phyloP scores from a whole-genome alignment of 768 basidiomycete genomes.

The Panaeolus papilionaceus region DNA sequence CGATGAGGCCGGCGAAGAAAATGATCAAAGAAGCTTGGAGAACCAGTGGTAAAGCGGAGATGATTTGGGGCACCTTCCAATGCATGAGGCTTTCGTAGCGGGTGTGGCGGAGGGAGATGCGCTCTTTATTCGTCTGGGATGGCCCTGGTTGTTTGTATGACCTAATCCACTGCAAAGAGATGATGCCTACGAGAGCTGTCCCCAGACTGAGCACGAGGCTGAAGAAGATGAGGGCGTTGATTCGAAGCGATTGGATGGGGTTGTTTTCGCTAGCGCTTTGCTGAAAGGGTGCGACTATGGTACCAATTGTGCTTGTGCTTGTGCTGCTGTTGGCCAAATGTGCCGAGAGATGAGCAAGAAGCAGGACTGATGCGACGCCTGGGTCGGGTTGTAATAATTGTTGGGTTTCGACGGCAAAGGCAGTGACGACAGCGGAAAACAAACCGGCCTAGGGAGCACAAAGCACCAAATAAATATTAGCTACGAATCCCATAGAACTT shows the following conservation, averaged over 20 bases:
- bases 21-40: slow-evolving; percentile 30
- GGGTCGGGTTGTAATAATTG: slow-evolving; percentile 20
- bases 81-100: slow-evolving; percentile 27
- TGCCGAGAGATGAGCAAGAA: slow-evolving; percentile 13
- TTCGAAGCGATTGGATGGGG: slow-evolving; percentile 11
- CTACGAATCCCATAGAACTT: too few species aligned
- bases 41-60: slow-evolving; percentile 29
- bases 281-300: neutral
- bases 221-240: slow-evolving; percentile 25
- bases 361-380: neutral
- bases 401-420: slow-evolving; percentile 25
- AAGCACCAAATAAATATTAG: neutral
- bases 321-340: neutral
- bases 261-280: neutral
- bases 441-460: slow-evolving; percentile 23
- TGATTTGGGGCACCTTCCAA: slow-evolving; percentile 30
- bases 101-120: slow-evolving; percentile 27
- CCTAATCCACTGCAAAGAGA: slow-evolving; percentile 28
- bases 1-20: slow-evolving; percentile 31
- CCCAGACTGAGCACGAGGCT: slow-evolving; percentile 26
- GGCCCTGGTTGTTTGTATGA: slow-evolving; percentile 25
- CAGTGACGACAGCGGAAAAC: slow-evolving; percentile 26
- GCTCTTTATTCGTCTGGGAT: slow-evolving; percentile 16
- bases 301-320: neutral
- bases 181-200: slow-evolving; percentile 25